Evolutionary conservation across 306 rosid species (phyloP).

Genomic region (Lathyrus sativus): DNA sequence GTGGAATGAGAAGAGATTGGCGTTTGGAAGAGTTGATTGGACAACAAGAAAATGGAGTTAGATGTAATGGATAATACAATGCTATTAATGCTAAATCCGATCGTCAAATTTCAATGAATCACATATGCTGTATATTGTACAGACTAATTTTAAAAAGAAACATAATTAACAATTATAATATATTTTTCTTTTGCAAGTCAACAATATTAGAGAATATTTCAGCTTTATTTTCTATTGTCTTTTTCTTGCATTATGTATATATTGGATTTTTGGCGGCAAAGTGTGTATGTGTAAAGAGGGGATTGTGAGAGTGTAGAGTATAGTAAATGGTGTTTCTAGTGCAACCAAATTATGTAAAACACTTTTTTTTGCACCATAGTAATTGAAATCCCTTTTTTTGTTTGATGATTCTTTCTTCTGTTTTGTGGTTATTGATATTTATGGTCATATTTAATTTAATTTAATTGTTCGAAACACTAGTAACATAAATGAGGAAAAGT

Average conservation of each 20-base stretch:
- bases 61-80: not conserved
- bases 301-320: not conserved
- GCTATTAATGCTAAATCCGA: not conserved
- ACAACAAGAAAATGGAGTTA: conserved; percentile 34
- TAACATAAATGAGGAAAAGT: not conserved
- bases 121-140: not conserved
- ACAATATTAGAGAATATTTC: not conserved
- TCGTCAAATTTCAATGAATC: not conserved
- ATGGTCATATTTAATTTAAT: not conserved
- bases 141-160: not conserved
- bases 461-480: not conserved
- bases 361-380: conserved; percentile 19
- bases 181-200: not conserved
- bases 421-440: not conserved
- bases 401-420: not conserved
- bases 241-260: not conserved
- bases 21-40: conserved; percentile 57
- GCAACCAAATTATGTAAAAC: not conserved
- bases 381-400: not conserved
- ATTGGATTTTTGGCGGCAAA: not conserved
- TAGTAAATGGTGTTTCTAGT: conserved; percentile 33
- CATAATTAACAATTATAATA: not conserved
- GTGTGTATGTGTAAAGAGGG: not conserved
- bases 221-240: not conserved
- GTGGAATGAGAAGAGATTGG: conserved; percentile 87